Percentiles rank a stretch among this genome's conserved stretches.
Evolutionary conservation across 2,329 filamentous ascomycete species (phyloP).

Genomic region (Pyrenochaeta sp.): DNA sequence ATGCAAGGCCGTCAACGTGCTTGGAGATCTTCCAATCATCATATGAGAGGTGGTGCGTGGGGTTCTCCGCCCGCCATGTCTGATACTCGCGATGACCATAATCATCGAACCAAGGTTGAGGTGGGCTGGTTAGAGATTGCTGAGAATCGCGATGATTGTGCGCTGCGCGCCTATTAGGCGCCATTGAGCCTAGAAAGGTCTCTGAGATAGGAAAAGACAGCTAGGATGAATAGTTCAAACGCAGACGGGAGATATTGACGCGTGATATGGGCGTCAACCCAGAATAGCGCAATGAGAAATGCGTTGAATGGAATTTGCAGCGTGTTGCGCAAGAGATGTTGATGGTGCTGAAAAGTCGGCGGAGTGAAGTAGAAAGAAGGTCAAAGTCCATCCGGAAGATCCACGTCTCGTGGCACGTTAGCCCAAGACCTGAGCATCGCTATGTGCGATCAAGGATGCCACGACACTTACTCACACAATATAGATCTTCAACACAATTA

Average conservation of each 20-base stretch:
- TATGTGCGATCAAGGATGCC: slow-evolving; percentile 14
- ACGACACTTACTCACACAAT: slow-evolving; percentile 24
- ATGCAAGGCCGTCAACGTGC: slow-evolving; percentile 36
- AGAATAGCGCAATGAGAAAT: slow-evolving; percentile 15
- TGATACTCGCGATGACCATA: slow-evolving; percentile 37
- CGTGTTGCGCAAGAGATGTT: slow-evolving; percentile 30
- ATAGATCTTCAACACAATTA: slow-evolving; percentile 14
- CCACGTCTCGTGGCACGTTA: slow-evolving; percentile 47
- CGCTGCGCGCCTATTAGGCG: slow-evolving; percentile 25
- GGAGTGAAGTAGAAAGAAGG: slow-evolving; percentile 43
- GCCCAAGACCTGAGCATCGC: slow-evolving; percentile 23
- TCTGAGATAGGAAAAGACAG: slow-evolving; percentile 12
- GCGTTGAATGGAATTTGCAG: slow-evolving; percentile 18
- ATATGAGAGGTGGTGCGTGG: slow-evolving; percentile 35
- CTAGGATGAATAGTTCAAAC: slow-evolving; percentile 9
- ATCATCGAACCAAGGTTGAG: slow-evolving; percentile 27
- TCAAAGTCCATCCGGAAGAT: slow-evolving; percentile 43
- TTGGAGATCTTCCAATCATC: slow-evolving; percentile 41
- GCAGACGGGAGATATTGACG: slow-evolving; percentile 14
- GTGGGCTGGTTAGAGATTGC: slow-evolving; percentile 15
- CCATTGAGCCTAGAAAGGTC: slow-evolving; percentile 24
- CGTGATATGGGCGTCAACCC: slow-evolving; percentile 12
- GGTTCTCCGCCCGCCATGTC: slow-evolving; percentile 32
- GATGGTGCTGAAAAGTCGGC: slow-evolving; percentile 32
- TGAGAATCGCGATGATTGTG: slow-evolving; percentile 9